Percentiles rank a stretch among this genome's conserved stretches.
Evolutionary conservation across 2,329 filamentous ascomycete species (phyloP).

Genomic region (Pseudogymnoascus sp.): DNA sequence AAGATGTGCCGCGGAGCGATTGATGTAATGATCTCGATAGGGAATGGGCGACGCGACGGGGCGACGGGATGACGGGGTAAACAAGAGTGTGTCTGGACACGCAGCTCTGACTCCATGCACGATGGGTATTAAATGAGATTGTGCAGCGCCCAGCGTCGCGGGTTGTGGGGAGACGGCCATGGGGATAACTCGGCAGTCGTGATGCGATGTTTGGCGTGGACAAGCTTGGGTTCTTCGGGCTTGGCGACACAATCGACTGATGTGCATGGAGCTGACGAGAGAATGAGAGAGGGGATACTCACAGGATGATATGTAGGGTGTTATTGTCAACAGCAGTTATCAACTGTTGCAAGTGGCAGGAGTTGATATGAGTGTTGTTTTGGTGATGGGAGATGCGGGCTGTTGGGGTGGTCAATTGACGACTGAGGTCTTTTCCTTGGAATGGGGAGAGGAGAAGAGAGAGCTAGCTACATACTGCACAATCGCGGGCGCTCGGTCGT

Average conservation of each 20-base stretch:
- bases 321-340: background rate
- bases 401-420: constrained; percentile 5
- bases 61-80: background rate
- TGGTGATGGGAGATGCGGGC: background rate
- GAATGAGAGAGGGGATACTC: background rate
- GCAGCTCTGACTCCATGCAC: background rate
- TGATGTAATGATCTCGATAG: background rate
- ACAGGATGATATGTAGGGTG: background rate
- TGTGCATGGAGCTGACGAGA: background rate
- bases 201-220: constrained; percentile 2
- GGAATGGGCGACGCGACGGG: background rate
- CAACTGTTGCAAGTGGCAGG: background rate
- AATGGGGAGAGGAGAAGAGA: constrained; percentile 8
- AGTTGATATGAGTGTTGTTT: background rate
- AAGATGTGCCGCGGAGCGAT: background rate
- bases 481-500: background rate
- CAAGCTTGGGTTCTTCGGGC: background rate
- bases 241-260: constrained; percentile 2
- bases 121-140: background rate
- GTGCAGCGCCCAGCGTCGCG: background rate
- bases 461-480: background rate
- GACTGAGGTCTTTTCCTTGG: constrained; percentile 2
- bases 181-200: constrained; percentile 1
- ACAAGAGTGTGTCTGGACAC: background rate
- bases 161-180: background rate